These are phyloP conservation scores for Podosphaera fusca DNA, from an alignment of 2,329 filamentous ascomycete species.

Conservation along the genomic window DNA sequence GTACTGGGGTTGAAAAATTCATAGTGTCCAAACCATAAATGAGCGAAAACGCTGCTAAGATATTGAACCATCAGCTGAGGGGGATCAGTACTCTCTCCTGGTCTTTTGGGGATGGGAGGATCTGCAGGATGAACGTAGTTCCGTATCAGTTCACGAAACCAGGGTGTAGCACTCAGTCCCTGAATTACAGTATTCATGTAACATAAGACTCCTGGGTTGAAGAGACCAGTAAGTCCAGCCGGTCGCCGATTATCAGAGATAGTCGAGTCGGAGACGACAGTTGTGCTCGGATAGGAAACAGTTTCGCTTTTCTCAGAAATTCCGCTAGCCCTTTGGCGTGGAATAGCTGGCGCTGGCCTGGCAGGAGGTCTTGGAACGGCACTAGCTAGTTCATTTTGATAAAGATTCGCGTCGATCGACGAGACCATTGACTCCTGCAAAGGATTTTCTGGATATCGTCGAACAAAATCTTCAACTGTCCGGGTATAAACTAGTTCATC, in stretches of 20 bases:
- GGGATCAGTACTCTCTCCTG: slow-evolving; percentile 27
- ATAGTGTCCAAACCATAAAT: slow-evolving; percentile 17
- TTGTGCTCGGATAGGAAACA: slow-evolving; percentile 14
- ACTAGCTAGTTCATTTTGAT: slow-evolving; percentile 14
- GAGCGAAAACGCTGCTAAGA: slow-evolving; percentile 30
- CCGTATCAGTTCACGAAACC: slow-evolving; percentile 43
- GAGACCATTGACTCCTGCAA: slow-evolving; percentile 37
- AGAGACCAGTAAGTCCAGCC: slow-evolving; percentile 46
- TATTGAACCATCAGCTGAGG: slow-evolving; percentile 37
- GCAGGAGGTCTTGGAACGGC: slow-evolving; percentile 16
- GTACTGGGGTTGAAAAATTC: slow-evolving; percentile 26
- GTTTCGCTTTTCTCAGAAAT: slow-evolving; percentile 33
- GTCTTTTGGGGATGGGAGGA: slow-evolving; percentile 42
- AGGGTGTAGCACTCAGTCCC: slow-evolving; percentile 49
- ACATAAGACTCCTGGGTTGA: slow-evolving; percentile 65
- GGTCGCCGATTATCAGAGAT: slow-evolving; percentile 21
- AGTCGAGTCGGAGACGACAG: slow-evolving; percentile 20
- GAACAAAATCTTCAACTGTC: slow-evolving; percentile 63
- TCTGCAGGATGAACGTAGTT: slow-evolving; percentile 27
- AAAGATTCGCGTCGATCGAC: background rate
- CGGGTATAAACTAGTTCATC: slow-evolving; percentile 34
- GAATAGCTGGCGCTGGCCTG: slow-evolving; percentile 28
- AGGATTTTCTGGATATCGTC: slow-evolving; percentile 53
- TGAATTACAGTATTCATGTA: slow-evolving; percentile 88
- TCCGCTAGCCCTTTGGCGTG: slow-evolving; percentile 54